Evolutionary conservation across 2,329 filamentous ascomycete species (phyloP).

Genomic region (Pseudogymnoascus sp.): DNA sequence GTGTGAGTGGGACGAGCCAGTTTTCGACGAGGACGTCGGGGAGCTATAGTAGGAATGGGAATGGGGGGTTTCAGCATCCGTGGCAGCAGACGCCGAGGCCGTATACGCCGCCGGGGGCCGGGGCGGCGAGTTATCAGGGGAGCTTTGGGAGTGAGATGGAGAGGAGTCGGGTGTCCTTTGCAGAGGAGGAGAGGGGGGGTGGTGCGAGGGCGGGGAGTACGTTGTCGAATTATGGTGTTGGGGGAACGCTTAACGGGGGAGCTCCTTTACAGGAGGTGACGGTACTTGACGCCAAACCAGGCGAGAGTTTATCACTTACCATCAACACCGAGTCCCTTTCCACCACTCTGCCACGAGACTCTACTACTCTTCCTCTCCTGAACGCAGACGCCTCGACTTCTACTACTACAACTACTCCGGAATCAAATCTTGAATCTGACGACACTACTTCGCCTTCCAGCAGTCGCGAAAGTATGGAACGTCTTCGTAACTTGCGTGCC

Average conservation of each 20-base stretch:
- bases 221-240: neutral
- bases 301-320: constrained; percentile 5
- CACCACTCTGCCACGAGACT: neutral
- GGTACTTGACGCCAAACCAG: constrained; percentile 6
- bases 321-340: neutral
- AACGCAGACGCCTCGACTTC: constrained; percentile 14
- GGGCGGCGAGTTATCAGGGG: neutral
- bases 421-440: constrained; percentile 20
- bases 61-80: constrained; percentile 44
- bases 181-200: neutral
- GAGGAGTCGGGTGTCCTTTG: neutral
- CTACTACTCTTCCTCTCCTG: neutral
- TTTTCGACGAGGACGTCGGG: neutral
- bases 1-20: constrained; percentile 5
- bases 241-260: neutral
- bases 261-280: neutral
- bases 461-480: constrained; percentile 20
- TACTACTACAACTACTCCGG: constrained; percentile 17
- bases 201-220: neutral
- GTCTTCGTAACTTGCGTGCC: constrained; percentile 40
- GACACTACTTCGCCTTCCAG: constrained; percentile 19
- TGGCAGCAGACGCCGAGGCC: constrained; percentile 53
- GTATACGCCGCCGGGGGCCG: constrained; percentile 41
- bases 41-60: constrained; percentile 10
- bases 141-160: neutral